Base-by-base conservation (phyloP, 495 filamentous ascomycete genomes). In the Amphirosellinia nigrospora region DNA sequence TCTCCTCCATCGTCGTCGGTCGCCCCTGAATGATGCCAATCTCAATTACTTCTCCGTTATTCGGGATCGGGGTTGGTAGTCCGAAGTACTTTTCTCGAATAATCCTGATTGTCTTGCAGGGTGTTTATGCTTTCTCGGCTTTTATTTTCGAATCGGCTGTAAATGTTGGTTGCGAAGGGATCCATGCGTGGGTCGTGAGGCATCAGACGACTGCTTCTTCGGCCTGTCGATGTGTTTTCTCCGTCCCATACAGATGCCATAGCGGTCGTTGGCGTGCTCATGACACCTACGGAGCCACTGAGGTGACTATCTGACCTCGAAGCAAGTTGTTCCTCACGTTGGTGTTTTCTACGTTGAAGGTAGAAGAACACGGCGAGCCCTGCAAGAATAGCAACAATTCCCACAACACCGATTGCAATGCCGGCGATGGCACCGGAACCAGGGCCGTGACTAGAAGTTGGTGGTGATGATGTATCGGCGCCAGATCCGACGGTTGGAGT, bases 111-210 rank as follows among this genome's bases (percentile, higher is more conserved):
- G 70, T 88, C 86, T 67, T 84, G 84, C 4, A 88, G 74, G 4
- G 86, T 87, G 58, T 82, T 80, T 71, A 88, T 73, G 73, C 85
- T 87, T 71, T 87, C 85, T 68, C 82, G 82, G 70, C 84, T 86
- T 71, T 83, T 82, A 63, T 83, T 85, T 32, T 80, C 82, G 28
- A 79, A 79, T 19, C 83, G 77, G 34, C 75, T 76, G 70, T 86
- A 87, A 0, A 86, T 78, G 16, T 81, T 82, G 45, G 75, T 74
- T 23, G 81, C 78, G 56, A 83, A 86, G 0, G 86, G 85, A 64
- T 87, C 84, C 72, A 87, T 79, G 55, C 86, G 80, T n/a, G 86
- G 86, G 73, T 88, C 86, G 53, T 87, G 79, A 1, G 85, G 82
- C 82, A 86, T 84, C 28, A 86, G 74, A 30, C 82, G 78, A 76